Base-by-base conservation (phyloP, 2,329 filamentous ascomycete species). In the Didymella segeticola region DNA sequence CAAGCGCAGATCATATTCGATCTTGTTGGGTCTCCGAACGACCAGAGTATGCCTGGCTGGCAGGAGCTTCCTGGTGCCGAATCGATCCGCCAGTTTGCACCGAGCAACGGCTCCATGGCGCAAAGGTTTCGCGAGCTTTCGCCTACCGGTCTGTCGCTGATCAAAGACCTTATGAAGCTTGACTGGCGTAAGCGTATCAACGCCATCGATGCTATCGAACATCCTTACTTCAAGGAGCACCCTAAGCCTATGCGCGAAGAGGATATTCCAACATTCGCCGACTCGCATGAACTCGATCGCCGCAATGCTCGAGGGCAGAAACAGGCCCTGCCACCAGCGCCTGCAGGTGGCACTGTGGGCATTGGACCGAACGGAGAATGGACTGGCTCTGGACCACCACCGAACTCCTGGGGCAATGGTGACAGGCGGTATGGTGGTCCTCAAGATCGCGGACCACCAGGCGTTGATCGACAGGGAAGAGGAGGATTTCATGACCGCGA, bases 1-100 rank as follows among this genome's bases (percentile, higher is more conserved):
- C 95, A 99, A 75, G 86, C 96, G 11, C 89, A 96, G 11, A 86
- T 96, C 39, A 98, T 99, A 53, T 99, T 96, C 77, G 90, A 93
- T 60, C 82, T 99, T 31, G 89, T 96, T 62, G 95, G 95, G 12
- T 89, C 91, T 0, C 95, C 95, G 0, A 96, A 84, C 0, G 91
- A 97, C 17, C 86, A 92, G 43, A 95, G 79, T 34, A 98, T 99
- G 95, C 95, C 95, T 1, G 90, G 91, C 7, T 99, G 92, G 90
- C 88, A 85, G 63, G 79, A 81, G 5, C 80, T 99, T 3, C 93
- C 93, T 5, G 92, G 93, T 5, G 92, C 87, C 31, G 90, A 96
- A 61, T 85, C 84, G 5, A 74, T 96, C 11, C 87, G 83, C 36
- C 77, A 75, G 75, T 95, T 75, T 79, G 86, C 72, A 51, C 79